Evolutionary conservation across 768 basidiomycete species (phyloP), one percentile per base, ranked within the genome.

Genomic region (Lactarius hatsudake): DNA sequence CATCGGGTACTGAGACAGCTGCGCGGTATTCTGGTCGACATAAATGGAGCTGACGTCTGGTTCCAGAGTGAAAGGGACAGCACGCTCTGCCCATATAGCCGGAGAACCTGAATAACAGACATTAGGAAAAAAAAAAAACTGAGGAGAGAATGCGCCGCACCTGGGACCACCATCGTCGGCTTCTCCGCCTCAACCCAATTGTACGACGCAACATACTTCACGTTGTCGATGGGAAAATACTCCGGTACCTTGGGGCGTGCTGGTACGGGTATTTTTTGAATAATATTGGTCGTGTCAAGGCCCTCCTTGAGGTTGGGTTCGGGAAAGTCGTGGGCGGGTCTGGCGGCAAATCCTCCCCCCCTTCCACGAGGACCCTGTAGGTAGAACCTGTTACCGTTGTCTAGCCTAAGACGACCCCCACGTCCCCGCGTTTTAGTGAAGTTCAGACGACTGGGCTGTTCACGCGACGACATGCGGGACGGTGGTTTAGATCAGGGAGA

Each of bases 11-110:
- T 76, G 54, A 9, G 75, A 75, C 72, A 81, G 75, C 64, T 78
- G 78, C 61, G 78, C 81, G 26, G 79, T 82, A 74, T 90, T 86
- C 67, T 88, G 87, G 74, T 92, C 86, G 23, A 82, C 73, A 68
- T 81, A 82, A 34, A 76, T 74, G 12, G 78, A 38, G 0, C 86
- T 87, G 6, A 73, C 75, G 72, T 91, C 90, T 15, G 78, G 79
- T 4, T 81, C 79, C 17, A 91, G 85, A 8, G 74, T 79, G 70
- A 80, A 85, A 1, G 89, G 88, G 7, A 80, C 71, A 0, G 76
- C 59, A n/a, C 70, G 72, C 30, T 83, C 79, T 4, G 73, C 77
- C 89, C 88, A 90, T 62, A 82, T 75, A 23, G 82, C 81, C 0
- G 89, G 87, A 0, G 84, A 85, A 0, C 87, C 87, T 90, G 67